Percentiles rank a stretch among this genome's conserved stretches.
phyloP scores from a whole-genome alignment of 108 stramenopile genomes.

The Fragilaria crotonensis region DNA sequence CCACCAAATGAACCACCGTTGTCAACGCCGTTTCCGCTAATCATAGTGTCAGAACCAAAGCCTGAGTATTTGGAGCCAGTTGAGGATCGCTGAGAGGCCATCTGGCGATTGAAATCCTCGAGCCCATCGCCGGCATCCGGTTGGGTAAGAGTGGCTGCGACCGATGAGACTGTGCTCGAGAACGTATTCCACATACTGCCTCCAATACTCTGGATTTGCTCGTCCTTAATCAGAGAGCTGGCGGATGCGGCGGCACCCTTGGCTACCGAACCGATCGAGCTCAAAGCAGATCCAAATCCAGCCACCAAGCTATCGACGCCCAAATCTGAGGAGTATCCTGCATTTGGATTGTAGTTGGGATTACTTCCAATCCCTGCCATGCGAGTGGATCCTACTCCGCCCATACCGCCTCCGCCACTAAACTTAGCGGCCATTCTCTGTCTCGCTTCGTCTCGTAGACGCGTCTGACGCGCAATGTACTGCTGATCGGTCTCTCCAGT shows the following conservation, averaged over 20 bases:
- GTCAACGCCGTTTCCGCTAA: slow-evolving; percentile 2
- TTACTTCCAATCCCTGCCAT: slow-evolving; percentile 80
- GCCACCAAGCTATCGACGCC: slow-evolving; percentile 37
- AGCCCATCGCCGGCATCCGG: slow-evolving; percentile 65
- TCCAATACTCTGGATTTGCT: slow-evolving; percentile 28
- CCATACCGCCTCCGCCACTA: slow-evolving; percentile 43
- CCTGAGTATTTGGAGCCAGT: slow-evolving; percentile 66
- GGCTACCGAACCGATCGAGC: slow-evolving; percentile 21
- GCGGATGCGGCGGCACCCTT: slow-evolving; percentile 38
- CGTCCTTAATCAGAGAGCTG: slow-evolving; percentile 34
- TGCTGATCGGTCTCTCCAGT: slow-evolving; percentile 83
- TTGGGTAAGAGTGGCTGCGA: slow-evolving; percentile 45
- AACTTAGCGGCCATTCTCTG: slow-evolving; percentile 85
- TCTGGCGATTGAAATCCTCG: slow-evolving; percentile 56
- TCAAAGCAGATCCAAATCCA: slow-evolving; percentile 50
- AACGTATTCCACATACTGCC: slow-evolving; percentile 79
- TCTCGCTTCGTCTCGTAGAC: slow-evolving; percentile 77
- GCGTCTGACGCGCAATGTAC: slow-evolving; percentile 87
- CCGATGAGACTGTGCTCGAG: slow-evolving; percentile 39
- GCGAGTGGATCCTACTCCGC: slow-evolving; percentile 44
- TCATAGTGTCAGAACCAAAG: slow-evolving; percentile 51
- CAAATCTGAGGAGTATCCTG: slow-evolving; percentile 20
- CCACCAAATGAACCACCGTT: slow-evolving; percentile 1
- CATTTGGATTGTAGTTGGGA: slow-evolving; percentile 60
- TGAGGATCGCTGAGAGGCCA: slow-evolving; percentile 48